Evolutionary conservation across 805 yeast genomes (phyloP).

Genomic region (Cyberlindnera subsufficiens): DNA sequence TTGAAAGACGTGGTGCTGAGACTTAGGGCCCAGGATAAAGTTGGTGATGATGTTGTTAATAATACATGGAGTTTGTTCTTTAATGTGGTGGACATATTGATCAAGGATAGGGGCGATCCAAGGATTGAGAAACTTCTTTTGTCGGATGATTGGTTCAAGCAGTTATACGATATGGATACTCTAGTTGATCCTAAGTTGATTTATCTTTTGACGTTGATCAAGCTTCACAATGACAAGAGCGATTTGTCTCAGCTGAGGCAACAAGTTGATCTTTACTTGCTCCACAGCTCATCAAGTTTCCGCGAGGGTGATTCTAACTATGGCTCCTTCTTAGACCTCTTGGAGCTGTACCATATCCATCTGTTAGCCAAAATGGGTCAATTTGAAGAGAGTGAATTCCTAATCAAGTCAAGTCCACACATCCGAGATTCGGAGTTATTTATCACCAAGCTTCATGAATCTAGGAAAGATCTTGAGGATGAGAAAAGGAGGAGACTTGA

Average conservation of each 20-base stretch:
- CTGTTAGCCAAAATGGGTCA: slow-evolving; percentile 16
- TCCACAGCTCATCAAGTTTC: slow-evolving; percentile 6
- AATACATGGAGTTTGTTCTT: slow-evolving; percentile 23
- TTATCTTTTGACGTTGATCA: slow-evolving; percentile 16
- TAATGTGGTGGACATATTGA: slow-evolving; percentile 22
- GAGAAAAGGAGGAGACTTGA: slow-evolving; percentile 9
- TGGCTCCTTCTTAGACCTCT: slow-evolving; percentile 12
- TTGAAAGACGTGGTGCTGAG: slow-evolving; percentile 7
- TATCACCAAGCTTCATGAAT: slow-evolving; percentile 8
- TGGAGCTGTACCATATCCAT: slow-evolving; percentile 20
- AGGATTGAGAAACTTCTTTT: slow-evolving; percentile 3
- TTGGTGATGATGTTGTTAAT: slow-evolving; percentile 11
- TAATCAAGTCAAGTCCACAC: slow-evolving; percentile 16
- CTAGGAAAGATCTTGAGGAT: slow-evolving; percentile 6
- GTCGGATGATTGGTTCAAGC: slow-evolving; percentile 12
- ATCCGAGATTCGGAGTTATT: slow-evolving; percentile 11
- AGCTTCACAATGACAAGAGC: slow-evolving; percentile 15
- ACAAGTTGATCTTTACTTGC: slow-evolving; percentile 18
- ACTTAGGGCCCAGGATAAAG: slow-evolving; percentile 7
- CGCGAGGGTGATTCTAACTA: slow-evolving; percentile 1
- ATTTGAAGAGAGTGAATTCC: slow-evolving; percentile 17
- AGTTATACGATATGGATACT: slow-evolving; percentile 6
- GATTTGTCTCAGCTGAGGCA: slow-evolving; percentile 14
- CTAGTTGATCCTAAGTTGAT: slow-evolving; percentile 18
- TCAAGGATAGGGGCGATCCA: slow-evolving; percentile 6